Conservation (phyloP, 2,329 filamentous ascomycete genomes). For the Aspergillus neoniger region DNA sequence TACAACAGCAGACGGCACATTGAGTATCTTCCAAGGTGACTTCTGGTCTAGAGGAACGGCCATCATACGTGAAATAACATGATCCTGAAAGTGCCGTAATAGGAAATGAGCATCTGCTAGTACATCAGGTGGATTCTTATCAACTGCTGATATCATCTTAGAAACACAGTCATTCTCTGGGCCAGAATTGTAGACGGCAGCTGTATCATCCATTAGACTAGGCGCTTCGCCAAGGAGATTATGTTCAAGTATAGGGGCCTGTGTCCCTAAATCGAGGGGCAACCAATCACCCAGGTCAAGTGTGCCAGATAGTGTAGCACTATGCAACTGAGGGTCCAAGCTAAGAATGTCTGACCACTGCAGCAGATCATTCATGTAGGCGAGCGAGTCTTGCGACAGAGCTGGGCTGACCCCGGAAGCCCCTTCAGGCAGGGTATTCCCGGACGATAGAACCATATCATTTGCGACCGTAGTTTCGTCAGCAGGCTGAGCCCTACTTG, state of each 20-base stretch:
- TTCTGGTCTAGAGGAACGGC: conserved; percentile 34
- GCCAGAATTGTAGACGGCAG: background rate
- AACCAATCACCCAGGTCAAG: conserved; percentile 8
- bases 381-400: conserved; percentile 8
- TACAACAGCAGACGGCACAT: conserved; percentile 33
- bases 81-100: conserved; percentile 35
- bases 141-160: conserved; percentile 12
- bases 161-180: background rate
- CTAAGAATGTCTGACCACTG: conserved; percentile 39
- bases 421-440: background rate
- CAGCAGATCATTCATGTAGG: conserved; percentile 32
- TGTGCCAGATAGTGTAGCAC: conserved; percentile 17
- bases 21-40: conserved; percentile 38
- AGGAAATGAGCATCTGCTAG: conserved; percentile 28
- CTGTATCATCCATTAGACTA: background rate
- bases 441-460: background rate
- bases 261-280: background rate
- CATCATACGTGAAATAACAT: conserved; percentile 35
- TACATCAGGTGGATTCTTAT: conserved; percentile 14
- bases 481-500: background rate
- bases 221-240: background rate
- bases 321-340: conserved; percentile 28
- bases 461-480: background rate
- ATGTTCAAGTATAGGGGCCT: background rate
- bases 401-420: background rate